Evolutionary conservation across 495 filamentous ascomycete genomes (phyloP).

Genomic region (Xylaria nigripes): DNA sequence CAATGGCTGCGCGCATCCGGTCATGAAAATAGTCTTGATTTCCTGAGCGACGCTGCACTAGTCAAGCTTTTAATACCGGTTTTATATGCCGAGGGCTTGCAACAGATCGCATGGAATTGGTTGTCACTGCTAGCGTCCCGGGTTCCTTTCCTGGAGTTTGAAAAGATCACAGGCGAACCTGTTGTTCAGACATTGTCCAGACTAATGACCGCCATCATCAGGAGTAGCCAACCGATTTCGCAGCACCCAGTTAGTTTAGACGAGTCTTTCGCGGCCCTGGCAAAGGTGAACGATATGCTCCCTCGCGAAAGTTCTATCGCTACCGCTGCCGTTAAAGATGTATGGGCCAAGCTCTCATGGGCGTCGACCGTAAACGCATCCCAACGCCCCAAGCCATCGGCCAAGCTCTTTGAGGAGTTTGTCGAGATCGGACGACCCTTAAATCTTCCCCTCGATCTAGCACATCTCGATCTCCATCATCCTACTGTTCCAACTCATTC

Average conservation of each 20-base stretch:
- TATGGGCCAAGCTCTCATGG: conserved; percentile 29
- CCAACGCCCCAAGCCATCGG: conserved; percentile 24
- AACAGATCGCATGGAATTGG: conserved; percentile 39
- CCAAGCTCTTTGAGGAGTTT: conserved; percentile 33
- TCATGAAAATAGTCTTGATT: conserved; percentile 27
- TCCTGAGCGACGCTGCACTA: conserved; percentile 28
- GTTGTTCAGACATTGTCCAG: conserved; percentile 2
- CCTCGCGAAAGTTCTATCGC: conserved; percentile 7
- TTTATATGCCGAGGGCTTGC: conserved; percentile 42
- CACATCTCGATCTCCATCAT: conserved; percentile 37
- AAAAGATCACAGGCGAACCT: neutral
- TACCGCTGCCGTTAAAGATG: conserved; percentile 1
- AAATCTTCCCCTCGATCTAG: conserved; percentile 17
- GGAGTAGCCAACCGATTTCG: conserved; percentile 5
- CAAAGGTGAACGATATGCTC: conserved; percentile 24
- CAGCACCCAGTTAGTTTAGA: conserved; percentile 22
- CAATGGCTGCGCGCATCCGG: conserved; percentile 47
- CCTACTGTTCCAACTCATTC: conserved; percentile 29
- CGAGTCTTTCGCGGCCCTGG: conserved; percentile 27
- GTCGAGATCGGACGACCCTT: conserved; percentile 21
- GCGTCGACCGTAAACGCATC: conserved; percentile 27
- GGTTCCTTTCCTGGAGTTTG: conserved; percentile 6
- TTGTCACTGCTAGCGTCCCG: conserved; percentile 21
- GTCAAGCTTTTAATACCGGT: conserved; percentile 33
- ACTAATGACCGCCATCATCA: conserved; percentile 24